These are phyloP conservation scores for Amoebophrya sp. DNA, from an alignment of 169 alveolate species.

Conservation along the genomic window DNA sequence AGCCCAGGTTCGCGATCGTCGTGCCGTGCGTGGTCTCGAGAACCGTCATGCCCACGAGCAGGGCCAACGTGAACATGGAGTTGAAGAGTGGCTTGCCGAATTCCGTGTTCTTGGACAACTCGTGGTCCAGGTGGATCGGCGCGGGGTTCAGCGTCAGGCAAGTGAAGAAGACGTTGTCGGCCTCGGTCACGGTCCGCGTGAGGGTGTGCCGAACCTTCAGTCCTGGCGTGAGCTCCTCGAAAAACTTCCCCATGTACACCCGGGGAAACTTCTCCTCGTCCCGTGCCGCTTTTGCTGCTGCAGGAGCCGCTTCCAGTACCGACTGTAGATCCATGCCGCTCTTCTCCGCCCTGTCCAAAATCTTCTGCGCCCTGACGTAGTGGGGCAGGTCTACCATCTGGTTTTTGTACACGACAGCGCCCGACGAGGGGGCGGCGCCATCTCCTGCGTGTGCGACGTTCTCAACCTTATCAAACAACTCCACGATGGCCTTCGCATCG, in stretches of 20 bases:
- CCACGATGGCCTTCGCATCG: conserved; percentile 16
- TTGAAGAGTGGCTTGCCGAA: conserved; percentile 27
- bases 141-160: conserved; percentile 28
- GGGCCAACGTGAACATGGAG: conserved; percentile 26
- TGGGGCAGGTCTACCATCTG: conserved; percentile 31
- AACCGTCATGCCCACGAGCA: conserved; percentile 30
- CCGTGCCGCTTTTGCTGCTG: not conserved
- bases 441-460: not conserved
- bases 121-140: conserved; percentile 21
- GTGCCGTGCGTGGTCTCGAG: conserved; percentile 31
- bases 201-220: not conserved
- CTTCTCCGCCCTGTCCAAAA: not conserved
- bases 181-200: conserved; percentile 7
- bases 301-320: not conserved
- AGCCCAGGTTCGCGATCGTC: conserved; percentile 14
- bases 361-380: conserved; percentile 13
- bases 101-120: conserved; percentile 14
- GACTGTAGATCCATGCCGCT: not conserved
- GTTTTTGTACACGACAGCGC: conserved; percentile 7
- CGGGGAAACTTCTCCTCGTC: conserved; percentile 8
- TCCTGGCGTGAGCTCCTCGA: conserved; percentile 23
- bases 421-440: not conserved
- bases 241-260: conserved; percentile 20
- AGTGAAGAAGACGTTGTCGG: conserved; percentile 24
- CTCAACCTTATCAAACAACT: not conserved